Conservation (phyloP, 2,329 filamentous ascomycete genomes). For the Aureobasidium leucospermi region DNA sequence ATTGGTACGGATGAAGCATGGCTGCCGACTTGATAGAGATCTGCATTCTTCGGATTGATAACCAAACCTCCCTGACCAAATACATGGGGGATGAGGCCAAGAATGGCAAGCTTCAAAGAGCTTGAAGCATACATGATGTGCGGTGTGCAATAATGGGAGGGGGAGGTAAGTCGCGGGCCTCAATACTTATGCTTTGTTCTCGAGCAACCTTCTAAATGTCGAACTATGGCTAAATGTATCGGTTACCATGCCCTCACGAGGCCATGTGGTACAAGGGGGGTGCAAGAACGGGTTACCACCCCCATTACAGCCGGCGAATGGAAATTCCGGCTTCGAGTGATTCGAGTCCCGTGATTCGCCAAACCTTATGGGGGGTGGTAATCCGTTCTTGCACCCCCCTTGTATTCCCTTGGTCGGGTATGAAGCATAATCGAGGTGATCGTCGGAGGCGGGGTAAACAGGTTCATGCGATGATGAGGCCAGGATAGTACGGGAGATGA, state of each 20-base stretch:
- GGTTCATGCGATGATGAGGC: neutral
- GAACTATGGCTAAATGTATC: conserved; percentile 8
- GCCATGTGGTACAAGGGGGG: too few relatives aligned
- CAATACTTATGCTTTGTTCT: neutral
- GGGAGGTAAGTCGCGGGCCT: neutral
- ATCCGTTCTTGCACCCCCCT: too few relatives aligned
- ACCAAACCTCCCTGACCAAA: conserved; percentile 21
- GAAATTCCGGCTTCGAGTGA: too few relatives aligned
- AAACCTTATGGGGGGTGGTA: too few relatives aligned
- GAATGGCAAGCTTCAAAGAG: neutral
- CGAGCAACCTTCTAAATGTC: neutral
- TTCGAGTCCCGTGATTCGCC: too few relatives aligned
- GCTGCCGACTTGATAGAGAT: conserved; percentile 16
- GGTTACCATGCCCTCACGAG: neutral
- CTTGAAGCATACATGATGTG: neutral
- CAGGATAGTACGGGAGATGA: neutral
- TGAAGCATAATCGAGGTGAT: neutral
- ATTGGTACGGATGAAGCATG: conserved; percentile 19
- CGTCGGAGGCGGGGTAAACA: neutral
- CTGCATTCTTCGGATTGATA: conserved; percentile 25
- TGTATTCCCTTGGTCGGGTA: neutral
- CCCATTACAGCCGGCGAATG: too few relatives aligned
- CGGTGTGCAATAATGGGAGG: too few relatives aligned
- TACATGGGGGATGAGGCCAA: conserved; percentile 16
- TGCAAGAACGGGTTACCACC: too few relatives aligned